phyloP scores from a whole-genome alignment of 2,329 filamentous ascomycete species.

The Graphium sp. region DNA sequence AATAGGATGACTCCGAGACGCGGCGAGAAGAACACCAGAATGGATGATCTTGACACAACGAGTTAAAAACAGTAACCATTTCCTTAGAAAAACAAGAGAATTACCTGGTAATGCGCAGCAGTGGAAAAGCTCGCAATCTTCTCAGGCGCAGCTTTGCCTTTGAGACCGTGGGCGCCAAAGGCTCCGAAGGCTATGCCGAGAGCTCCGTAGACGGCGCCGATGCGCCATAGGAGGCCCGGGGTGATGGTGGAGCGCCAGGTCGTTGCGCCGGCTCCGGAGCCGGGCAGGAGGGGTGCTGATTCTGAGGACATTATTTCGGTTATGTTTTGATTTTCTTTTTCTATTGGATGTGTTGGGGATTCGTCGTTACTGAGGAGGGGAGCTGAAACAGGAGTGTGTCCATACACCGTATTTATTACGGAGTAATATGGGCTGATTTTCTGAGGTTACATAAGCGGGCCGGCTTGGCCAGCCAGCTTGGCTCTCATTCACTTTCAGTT shows the following conservation, averaged over 20 bases:
- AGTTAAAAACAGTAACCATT: neutral
- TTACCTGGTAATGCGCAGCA: conserved; percentile 51
- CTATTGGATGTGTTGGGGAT: too few relatives aligned
- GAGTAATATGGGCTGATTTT: too few relatives aligned
- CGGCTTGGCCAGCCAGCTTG: too few relatives aligned
- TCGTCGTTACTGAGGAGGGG: too few relatives aligned
- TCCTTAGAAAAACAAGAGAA: neutral
- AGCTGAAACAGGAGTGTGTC: too few relatives aligned
- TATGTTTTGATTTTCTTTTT: too few relatives aligned
- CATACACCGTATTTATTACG: too few relatives aligned
- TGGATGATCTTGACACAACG: conserved; percentile 49
- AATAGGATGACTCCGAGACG: conserved; percentile 33
- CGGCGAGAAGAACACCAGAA: conserved; percentile 40
- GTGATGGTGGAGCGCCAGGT: conserved; percentile 9
- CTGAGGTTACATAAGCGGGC: too few relatives aligned
- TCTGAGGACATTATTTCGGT: too few relatives aligned
- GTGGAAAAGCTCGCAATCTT: conserved; percentile 44
- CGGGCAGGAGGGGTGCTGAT: too few relatives aligned
- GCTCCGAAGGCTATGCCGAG: conserved; percentile 44
- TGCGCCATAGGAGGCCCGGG: conserved; percentile 32
- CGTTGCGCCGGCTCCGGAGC: too few relatives aligned
- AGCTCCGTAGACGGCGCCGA: conserved; percentile 46
- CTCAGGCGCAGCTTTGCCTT: conserved; percentile 37
- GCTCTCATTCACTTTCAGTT: too few relatives aligned
- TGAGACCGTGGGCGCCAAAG: conserved; percentile 52